Evolutionary conservation across 2,329 filamentous ascomycete genomes (phyloP), one percentile per base, ranked within the genome.

Genomic region (Phyllosticta citriasiana): DNA sequence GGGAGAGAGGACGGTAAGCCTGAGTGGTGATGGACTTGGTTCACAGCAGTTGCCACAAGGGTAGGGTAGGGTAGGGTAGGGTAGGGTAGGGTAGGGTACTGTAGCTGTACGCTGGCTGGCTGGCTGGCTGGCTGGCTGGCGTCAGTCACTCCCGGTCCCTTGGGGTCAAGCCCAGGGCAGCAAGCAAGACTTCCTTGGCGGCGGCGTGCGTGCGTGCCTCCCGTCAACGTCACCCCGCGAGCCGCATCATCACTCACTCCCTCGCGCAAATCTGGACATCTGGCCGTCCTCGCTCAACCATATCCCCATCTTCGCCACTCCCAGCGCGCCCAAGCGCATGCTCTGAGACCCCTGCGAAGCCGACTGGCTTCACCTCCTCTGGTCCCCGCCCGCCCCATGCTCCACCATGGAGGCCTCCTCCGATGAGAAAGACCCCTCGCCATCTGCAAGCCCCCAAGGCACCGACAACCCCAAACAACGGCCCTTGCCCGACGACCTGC

Each of bases 401-500:
- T 59, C 33, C 60, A 61, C 57, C 59, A 65, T 65, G 63, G 72
- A 74, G 60, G 40, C 40, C 40, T 67, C 70, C 47, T 66, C 71
- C 64, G 66, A 68, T 64, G 71, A 74, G 60, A 69, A 70, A 66
- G 72, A 69, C 67, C 12, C 12, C 40, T 47, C 40, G n/a, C 57
- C 62, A 63, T 64, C 66, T 30, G 57, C 56, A 63, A 63, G 65
- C 30, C 67, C 66, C 51, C 70, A 67, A 65, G 72, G 6, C 4
- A 4, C 14, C 40, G n/a, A 5, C 12, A 47, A n/a, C 16, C 40
- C 14, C 40, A 16, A 47, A 6, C 12, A 47, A 4, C 72, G 77
- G 62, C 73, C 76, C 64, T 84, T 97, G 57, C 94, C 94, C 51
- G 78, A 83, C 66, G 94, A 99, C 75, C 83, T 99, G 40, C 94